Conservation (phyloP, 1,284 basidiomycete genomes). For the Ceraceosorus guamensis region DNA sequence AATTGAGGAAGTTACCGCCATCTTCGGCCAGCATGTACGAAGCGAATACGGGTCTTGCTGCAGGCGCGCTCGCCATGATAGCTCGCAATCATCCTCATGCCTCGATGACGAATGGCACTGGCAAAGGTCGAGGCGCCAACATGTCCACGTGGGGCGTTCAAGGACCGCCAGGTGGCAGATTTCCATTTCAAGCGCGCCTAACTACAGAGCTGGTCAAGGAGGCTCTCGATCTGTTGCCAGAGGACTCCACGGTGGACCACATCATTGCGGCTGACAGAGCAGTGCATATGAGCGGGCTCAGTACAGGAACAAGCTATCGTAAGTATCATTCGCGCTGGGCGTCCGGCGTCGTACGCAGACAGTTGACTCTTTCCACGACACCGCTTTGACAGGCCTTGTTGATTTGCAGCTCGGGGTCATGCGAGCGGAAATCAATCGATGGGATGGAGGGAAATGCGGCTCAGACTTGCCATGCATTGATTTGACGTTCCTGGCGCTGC, state of each 20-base stretch:
- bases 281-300: not conserved
- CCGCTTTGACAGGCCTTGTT: not conserved
- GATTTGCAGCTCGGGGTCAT: constrained; percentile 1
- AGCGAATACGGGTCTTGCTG: too few relatives aligned
- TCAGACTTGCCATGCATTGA: constrained; percentile 1
- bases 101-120: too few relatives aligned
- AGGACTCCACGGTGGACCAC: not conserved
- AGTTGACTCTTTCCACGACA: not conserved
- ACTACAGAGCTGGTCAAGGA: not conserved
- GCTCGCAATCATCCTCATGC: constrained; percentile 3
- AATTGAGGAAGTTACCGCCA: too few relatives aligned
- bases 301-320: not conserved
- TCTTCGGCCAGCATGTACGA: too few relatives aligned
- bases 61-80: constrained; percentile 9
- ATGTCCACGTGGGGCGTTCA: too few relatives aligned
- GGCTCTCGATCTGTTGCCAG: not conserved
- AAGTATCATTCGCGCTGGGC: too few relatives aligned
- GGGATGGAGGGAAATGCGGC: not conserved
- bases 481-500: constrained; percentile 3
- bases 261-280: not conserved
- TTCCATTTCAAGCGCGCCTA: not conserved
- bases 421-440: not conserved
- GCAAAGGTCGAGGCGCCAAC: too few relatives aligned
- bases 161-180: not conserved
- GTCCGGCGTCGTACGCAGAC: too few relatives aligned